These are phyloP conservation scores for Tuber umbilicatum DNA, from an alignment of 495 filamentous ascomycete species.

Conservation along the genomic window DNA sequence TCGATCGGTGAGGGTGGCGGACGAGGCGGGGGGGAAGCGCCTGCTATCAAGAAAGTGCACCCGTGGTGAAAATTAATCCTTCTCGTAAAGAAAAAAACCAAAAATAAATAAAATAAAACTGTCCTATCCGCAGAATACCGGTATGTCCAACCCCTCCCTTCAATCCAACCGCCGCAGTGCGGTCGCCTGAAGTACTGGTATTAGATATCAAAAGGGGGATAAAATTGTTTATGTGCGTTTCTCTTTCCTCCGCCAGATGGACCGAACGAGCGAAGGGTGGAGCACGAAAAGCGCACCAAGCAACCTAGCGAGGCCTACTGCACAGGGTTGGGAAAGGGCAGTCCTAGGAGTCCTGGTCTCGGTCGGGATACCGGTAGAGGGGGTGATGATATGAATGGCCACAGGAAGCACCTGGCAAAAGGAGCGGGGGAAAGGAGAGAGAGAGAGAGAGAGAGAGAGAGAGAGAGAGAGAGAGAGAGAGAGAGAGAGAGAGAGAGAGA, in stretches of 20 bases:
- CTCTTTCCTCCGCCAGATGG: background rate
- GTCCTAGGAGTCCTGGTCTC: background rate
- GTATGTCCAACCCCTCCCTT: background rate
- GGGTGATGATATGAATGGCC: slow-evolving; percentile 41
- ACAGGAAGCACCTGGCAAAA: slow-evolving; percentile 14
- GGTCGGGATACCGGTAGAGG: slow-evolving; percentile 34
- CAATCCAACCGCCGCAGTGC: background rate
- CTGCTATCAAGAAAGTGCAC: slow-evolving; percentile 25
- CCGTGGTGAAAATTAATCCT: background rate
- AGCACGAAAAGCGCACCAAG: background rate
- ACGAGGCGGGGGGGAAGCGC: slow-evolving; percentile 12
- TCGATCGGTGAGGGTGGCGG: slow-evolving; percentile 6
- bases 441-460: slow-evolving; percentile 26
- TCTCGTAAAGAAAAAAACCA: background rate
- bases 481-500: slow-evolving; percentile 37
- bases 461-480: slow-evolving; percentile 26
- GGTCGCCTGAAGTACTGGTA: background rate
- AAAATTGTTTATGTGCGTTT: background rate
- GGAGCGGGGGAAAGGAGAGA: slow-evolving; percentile 34
- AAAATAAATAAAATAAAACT: too few species aligned
- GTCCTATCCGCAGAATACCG: background rate
- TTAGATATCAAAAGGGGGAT: background rate
- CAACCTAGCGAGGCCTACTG: background rate
- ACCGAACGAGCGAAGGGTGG: background rate
- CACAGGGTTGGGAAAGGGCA: background rate